phyloP scores from a whole-genome alignment of 345 rosid genomes.

The Aquilaria malaccensis region DNA sequence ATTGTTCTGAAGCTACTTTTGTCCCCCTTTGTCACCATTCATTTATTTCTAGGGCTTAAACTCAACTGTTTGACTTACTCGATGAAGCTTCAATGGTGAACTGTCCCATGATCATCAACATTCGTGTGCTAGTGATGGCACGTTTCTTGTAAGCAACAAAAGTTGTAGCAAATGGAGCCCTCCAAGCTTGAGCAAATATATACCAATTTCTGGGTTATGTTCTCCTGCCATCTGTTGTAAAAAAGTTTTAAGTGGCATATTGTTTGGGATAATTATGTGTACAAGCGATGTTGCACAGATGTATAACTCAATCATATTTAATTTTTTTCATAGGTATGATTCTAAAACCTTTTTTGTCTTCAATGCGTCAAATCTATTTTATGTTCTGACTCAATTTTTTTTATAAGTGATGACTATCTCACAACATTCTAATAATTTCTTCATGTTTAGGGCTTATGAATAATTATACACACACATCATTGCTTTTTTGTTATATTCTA shows the following conservation, averaged over 20 bases:
- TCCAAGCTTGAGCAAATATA: conserved; percentile 16
- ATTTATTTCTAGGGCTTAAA: conserved; percentile 14
- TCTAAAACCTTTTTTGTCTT: too few species aligned
- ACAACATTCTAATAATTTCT: too few species aligned
- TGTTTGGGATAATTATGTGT: conserved; percentile 2
- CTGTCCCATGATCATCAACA: conserved; percentile 6
- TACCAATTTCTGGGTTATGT: conserved; percentile 6
- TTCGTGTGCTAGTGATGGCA: conserved; percentile 6
- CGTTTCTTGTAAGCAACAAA: conserved; percentile 11
- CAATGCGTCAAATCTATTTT: too few species aligned
- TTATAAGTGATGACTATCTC: too few species aligned
- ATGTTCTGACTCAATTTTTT: too few species aligned
- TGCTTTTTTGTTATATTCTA: too few species aligned
- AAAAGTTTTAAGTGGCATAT: conserved; percentile 2
- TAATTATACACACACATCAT: too few species aligned
- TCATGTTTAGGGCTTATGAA: too few species aligned
- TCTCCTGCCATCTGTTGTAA: conserved; percentile 1
- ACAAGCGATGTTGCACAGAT: not conserved
- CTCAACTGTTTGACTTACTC: conserved; percentile 12
- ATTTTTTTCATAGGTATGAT: too few species aligned
- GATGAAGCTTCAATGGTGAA: conserved; percentile 13
- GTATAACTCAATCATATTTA: too few species aligned
- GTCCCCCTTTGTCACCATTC: not conserved
- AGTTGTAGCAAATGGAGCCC: conserved; percentile 5
- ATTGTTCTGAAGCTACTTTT: conserved; percentile 11